Conservation (phyloP, 1,284 basidiomycete species). For the Phylloporus sp. region DNA sequence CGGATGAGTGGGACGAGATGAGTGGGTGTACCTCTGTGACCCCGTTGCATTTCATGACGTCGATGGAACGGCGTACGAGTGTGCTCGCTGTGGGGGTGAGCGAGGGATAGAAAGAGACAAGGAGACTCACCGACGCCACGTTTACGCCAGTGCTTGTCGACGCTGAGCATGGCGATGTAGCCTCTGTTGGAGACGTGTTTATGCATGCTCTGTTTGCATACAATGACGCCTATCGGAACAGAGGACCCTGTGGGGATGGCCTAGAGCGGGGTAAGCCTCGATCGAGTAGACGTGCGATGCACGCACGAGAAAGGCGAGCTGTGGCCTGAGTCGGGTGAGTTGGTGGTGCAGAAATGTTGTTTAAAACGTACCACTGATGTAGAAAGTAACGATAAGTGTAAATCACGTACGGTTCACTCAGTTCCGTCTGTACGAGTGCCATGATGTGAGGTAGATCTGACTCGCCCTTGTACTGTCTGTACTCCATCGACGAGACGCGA, state of each 20-base stretch:
- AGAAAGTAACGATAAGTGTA: conserved; percentile 96
- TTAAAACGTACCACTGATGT: conserved; percentile 75
- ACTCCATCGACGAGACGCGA: too few relatives aligned
- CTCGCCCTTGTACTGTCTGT: conserved; percentile 77
- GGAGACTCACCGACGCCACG: conserved; percentile 79
- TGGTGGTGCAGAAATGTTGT: background rate
- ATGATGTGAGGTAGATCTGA: conserved; percentile 82
- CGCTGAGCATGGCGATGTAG: conserved; percentile 98
- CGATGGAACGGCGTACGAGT: conserved; percentile 63
- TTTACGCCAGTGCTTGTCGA: conserved; percentile 80
- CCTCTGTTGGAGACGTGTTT: conserved; percentile 80
- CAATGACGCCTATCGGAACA: conserved; percentile 85
- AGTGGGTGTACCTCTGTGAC: conserved; percentile 75
- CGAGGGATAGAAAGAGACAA: background rate
- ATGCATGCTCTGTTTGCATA: conserved; percentile 95
- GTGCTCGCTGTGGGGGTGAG: conserved; percentile 27
- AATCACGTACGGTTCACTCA: conserved; percentile 95
- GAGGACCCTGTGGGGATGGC: conserved; percentile 51
- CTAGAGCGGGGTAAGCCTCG: conserved; percentile 13
- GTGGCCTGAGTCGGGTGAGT: conserved; percentile 68
- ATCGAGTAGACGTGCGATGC: fast-evolving
- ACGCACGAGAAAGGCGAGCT: conserved; percentile 88
- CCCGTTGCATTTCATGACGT: conserved; percentile 78
- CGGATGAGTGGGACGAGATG: too few relatives aligned
- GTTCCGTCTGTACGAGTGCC: conserved; percentile 86